These are phyloP conservation scores for Lactifluus hygrophoroides DNA, from an alignment of 768 basidiomycete genomes.

Conservation along the genomic window DNA sequence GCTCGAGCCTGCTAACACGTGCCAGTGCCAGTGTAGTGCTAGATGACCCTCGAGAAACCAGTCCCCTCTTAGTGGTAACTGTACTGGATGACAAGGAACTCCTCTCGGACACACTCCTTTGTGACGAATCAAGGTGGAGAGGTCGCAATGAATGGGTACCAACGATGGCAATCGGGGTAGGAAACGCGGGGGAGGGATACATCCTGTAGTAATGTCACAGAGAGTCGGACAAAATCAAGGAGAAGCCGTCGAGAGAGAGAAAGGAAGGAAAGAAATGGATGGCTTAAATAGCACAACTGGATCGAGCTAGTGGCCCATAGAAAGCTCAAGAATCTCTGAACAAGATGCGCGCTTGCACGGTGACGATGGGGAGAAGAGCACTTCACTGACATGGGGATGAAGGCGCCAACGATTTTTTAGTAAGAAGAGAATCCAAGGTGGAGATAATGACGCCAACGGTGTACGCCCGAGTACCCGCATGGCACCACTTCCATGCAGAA, in stretches of 20 bases:
- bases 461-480: background rate
- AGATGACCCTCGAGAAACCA: background rate
- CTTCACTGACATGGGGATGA: background rate
- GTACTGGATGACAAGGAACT: background rate
- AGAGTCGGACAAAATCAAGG: background rate
- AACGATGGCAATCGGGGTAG: background rate
- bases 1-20: conserved; percentile 28
- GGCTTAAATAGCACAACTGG: background rate
- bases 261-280: background rate
- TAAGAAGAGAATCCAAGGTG: background rate
- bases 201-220: background rate
- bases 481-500: background rate
- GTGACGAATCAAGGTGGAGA: background rate
- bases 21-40: background rate
- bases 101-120: background rate
- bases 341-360: background rate
- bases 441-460: background rate
- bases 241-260: background rate
- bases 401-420: background rate
- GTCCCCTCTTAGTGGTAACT: background rate
- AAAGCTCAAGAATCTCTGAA: background rate
- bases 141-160: background rate
- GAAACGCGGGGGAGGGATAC: background rate
- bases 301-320: background rate
- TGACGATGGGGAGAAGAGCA: background rate